Conservation (phyloP, 805 yeast genomes). For the Grigorovia jiainica region DNA sequence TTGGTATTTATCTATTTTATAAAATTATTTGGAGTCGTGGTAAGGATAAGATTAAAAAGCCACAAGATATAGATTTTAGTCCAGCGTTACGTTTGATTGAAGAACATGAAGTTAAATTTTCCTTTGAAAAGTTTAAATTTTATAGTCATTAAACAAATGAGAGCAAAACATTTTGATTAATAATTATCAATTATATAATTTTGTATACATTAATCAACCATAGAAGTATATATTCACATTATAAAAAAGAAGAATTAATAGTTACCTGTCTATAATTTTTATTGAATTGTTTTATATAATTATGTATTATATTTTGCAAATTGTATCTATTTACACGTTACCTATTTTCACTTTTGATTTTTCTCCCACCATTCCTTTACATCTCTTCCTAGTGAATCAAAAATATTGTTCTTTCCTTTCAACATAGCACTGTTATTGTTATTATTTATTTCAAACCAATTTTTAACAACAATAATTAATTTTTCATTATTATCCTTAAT, state of each 20-base stretch:
- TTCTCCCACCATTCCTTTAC: conserved; percentile 20
- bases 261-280: background rate
- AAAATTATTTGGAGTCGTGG: conserved; percentile 35
- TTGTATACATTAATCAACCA: background rate
- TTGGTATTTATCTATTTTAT: conserved; percentile 42
- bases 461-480: conserved; percentile 17
- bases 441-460: conserved; percentile 20
- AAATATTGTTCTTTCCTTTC: conserved; percentile 5
- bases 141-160: conserved; percentile 4
- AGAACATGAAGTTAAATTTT: conserved; percentile 38
- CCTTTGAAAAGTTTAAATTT: conserved; percentile 15
- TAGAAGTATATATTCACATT: background rate
- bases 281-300: no score
- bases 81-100: conserved; percentile 50
- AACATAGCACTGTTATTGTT: background rate
- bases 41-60: conserved; percentile 37
- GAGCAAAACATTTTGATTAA: background rate
- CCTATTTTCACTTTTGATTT: background rate
- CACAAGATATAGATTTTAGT: conserved; percentile 43
- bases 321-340: background rate
- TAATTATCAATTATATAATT: background rate
- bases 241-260: background rate
- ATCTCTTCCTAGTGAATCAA: conserved; percentile 17
- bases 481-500: conserved; percentile 13
- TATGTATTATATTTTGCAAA: no score